Base-by-base conservation (phyloP, 139 green algal genomes). In the Gonium pectorale region DNA sequence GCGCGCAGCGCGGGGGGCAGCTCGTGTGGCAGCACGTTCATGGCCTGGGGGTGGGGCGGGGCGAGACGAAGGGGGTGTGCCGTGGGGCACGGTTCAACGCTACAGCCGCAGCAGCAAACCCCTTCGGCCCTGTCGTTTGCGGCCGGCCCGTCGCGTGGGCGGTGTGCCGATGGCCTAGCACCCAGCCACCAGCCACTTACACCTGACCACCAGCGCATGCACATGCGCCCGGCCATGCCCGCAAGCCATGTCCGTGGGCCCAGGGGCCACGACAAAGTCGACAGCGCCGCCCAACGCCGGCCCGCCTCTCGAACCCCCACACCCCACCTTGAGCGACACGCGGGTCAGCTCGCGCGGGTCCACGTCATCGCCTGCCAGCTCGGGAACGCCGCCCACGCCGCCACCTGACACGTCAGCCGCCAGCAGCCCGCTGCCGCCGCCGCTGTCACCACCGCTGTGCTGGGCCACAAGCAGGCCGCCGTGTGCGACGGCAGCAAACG, bases 11-110 rank as follows among this genome's bases (percentile, higher is more conserved):
- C 49, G 43, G 7, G 21, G 29, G 77, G 77, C 77, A 83, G 77
- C 77, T 83, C 77, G 62, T 83, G 60, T 3, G 77, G 77, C 15
- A 83, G 33, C 29, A 73, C 43, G 77, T 83, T 83, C 77, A 83
- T 83, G 22, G 75, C 75, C 72, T 80, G 72, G 26, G 46, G 19
- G 70, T 21, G 17, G 21, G 35, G 35, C 11, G 33, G 35, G 35
- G 13, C 35, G 64, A 29, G 19, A 63, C 15, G 54, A 21, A 21
- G 54, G 15, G 19, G 5, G 19, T 5, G 8, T 26, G 54, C 54
- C 46, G 46, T 54, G 13, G 15, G 11, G 46, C 15, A 54, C 11
- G 46, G 13, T 24, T 54, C 11, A 54, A 54, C 11, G 11, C 46
- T 54, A 15, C 46, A 11, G 11, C 13, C 15, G 46, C 15, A 54